Percentiles rank a stretch among this genome's conserved stretches.
Evolutionary conservation across 306 rosid species (phyloP).

Genomic region (Inga leiocalycina): DNA sequence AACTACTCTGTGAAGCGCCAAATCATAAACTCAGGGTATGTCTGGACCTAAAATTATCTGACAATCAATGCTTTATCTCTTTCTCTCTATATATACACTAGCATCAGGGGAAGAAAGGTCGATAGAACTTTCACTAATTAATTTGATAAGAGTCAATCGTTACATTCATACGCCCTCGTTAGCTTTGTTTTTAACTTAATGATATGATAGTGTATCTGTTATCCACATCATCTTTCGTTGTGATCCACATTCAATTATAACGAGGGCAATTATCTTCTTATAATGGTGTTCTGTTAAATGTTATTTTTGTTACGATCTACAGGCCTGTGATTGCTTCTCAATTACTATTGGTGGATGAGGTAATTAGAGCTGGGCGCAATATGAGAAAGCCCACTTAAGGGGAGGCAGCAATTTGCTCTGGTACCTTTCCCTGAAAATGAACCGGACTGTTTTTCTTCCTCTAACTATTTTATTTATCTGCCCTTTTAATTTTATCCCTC

Average conservation of each 20-base stretch:
- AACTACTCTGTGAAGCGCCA: slow-evolving; percentile 96
- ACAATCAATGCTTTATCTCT: neutral
- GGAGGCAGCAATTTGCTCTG: slow-evolving; percentile 22
- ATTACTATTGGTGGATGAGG: slow-evolving; percentile 93
- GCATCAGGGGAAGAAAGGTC: neutral
- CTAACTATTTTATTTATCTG: neutral
- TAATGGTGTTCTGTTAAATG: slow-evolving; percentile 1
- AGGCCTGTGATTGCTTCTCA: slow-evolving; percentile 97
- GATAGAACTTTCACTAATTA: neutral
- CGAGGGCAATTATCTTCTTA: neutral
- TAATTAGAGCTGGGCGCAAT: slow-evolving; percentile 96
- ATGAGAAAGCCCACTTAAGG: slow-evolving; percentile 85
- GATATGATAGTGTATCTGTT: neutral
- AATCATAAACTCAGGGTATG: slow-evolving; percentile 90
- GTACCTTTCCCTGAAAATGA: slow-evolving; percentile 17
- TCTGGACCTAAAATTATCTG: slow-evolving; percentile 9
- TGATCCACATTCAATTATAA: neutral
- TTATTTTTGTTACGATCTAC: slow-evolving; percentile 31
- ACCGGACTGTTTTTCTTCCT: neutral
- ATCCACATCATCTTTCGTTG: neutral
- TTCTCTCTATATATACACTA: neutral
- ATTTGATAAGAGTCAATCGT: neutral
- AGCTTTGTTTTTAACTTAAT: neutral
- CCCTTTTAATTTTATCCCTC: neutral
- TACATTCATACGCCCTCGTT: neutral